Conservation (phyloP, 768 basidiomycete genomes). For the Phanerodontia chrysosporium region DNA sequence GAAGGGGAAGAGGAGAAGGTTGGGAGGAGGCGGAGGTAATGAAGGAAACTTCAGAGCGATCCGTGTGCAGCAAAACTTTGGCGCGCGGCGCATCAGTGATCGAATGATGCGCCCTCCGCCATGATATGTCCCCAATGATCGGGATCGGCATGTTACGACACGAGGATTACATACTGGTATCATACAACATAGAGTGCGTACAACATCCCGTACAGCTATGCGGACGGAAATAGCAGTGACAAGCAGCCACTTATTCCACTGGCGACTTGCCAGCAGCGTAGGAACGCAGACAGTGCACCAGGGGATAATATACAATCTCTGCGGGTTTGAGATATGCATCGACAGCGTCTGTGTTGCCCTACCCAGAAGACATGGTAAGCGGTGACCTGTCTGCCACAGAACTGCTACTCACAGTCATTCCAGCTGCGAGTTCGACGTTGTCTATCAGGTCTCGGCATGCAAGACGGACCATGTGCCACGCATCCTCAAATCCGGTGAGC, state of each 20-base stretch:
- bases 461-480: constrained; percentile 25
- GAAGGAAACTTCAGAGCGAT: too few relatives aligned
- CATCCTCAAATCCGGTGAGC: constrained; percentile 24
- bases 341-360: too few relatives aligned
- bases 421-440: constrained; percentile 21
- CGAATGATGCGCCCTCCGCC: background rate
- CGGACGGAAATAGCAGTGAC: background rate
- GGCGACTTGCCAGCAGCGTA: constrained; percentile 23
- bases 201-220: background rate
- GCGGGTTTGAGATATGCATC: constrained; percentile 19
- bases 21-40: background rate
- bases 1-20: background rate
- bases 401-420: constrained; percentile 15
- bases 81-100: background rate
- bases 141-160: too few relatives aligned
- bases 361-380: too few relatives aligned
- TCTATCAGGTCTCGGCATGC: constrained; percentile 18
- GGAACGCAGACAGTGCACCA: constrained; percentile 23
- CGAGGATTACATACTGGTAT: too few relatives aligned
- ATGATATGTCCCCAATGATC: too few relatives aligned
- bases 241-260: background rate
- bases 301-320: constrained; percentile 19
- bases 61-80: background rate
- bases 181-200: background rate
- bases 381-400: too few relatives aligned